Evolutionary conservation across 1,139 yeast species (phyloP).

Genomic region (Saccharomyces pastorianus): DNA sequence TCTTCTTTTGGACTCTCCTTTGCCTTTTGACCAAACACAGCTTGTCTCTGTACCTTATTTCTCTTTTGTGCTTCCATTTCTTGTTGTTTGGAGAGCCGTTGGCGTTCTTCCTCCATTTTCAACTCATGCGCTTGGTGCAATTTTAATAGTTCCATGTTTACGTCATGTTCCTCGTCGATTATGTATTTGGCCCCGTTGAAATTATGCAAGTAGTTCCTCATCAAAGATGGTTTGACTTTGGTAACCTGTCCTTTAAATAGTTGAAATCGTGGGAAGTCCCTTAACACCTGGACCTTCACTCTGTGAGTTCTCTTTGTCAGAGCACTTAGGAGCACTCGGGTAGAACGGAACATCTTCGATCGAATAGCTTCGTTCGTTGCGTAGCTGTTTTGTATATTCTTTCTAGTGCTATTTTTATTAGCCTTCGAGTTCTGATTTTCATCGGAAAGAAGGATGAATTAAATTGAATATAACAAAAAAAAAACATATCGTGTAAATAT

Average conservation of each 20-base stretch:
- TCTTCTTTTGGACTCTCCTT: constrained; percentile 3
- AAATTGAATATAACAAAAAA: not conserved
- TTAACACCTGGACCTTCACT: constrained; percentile 62
- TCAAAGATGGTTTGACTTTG: constrained; percentile 68
- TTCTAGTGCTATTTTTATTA: not conserved
- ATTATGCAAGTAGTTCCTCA: constrained; percentile 72
- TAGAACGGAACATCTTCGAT: constrained; percentile 20
- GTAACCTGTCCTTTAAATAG: constrained; percentile 68
- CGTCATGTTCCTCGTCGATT: constrained; percentile 23
- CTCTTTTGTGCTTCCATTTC: not conserved
- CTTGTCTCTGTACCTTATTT: not conserved
- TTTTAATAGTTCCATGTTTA: constrained; percentile 11
- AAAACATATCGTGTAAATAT: not conserved
- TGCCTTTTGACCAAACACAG: constrained; percentile 6
- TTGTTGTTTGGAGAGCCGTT: not conserved
- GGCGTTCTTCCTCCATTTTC: not conserved
- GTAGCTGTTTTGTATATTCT: not conserved
- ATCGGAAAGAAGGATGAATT: not conserved
- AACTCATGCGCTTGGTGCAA: not conserved
- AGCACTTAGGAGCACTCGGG: constrained; percentile 25
- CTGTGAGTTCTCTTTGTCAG: constrained; percentile 39
- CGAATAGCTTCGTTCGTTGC: not conserved
- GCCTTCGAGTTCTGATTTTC: not conserved
- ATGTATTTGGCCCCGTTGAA: constrained; percentile 67
- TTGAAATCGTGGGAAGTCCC: constrained; percentile 49